A percentile compares a stretch with the other conserved stretches of the same genome.
Conservation (phyloP, 495 filamentous ascomycete species). For the Penicillium bialowiezense region DNA sequence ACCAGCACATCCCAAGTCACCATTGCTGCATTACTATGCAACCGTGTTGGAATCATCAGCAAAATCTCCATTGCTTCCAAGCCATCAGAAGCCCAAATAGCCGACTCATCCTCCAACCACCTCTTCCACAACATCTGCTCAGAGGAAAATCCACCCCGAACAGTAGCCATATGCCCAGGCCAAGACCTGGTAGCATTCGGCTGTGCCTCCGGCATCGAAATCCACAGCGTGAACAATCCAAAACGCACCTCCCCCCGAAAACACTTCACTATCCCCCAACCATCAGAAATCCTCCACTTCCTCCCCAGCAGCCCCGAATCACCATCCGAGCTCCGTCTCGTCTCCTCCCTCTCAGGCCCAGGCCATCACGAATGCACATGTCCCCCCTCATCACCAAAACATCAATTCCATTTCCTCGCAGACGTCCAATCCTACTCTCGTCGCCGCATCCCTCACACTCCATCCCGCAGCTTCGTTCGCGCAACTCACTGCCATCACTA, state of each 20-base stretch:
- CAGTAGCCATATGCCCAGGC: constrained; percentile 67
- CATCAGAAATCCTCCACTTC: constrained; percentile 67
- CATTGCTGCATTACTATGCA: constrained; percentile 60
- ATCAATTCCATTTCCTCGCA: constrained; percentile 30
- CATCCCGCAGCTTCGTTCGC: constrained; percentile 31
- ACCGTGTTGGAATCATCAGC: constrained; percentile 61
- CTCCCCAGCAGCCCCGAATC: constrained; percentile 52
- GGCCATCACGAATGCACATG: constrained; percentile 34
- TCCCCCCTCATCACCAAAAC: constrained; percentile 20
- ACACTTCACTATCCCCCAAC: constrained; percentile 65
- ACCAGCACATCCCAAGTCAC: constrained; percentile 53
- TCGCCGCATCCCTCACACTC: constrained; percentile 21
- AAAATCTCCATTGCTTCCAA: constrained; percentile 42
- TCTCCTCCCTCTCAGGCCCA: constrained; percentile 60
- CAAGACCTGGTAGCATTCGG: constrained; percentile 70
- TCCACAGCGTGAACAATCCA: constrained; percentile 70
- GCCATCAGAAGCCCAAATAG: constrained; percentile 11
- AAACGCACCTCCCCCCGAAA: constrained; percentile 56
- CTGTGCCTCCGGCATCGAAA: constrained; percentile 62
- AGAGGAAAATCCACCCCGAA: constrained; percentile 62
- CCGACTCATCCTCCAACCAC: constrained; percentile 27
- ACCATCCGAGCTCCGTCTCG: constrained; percentile 55
- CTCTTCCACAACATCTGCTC: constrained; percentile 60
- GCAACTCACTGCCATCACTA: constrained; percentile 60
- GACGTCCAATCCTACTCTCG: constrained; percentile 28